Conservation (phyloP, 2,329 filamentous ascomycete genomes). For the Alternaria tenuissima region DNA sequence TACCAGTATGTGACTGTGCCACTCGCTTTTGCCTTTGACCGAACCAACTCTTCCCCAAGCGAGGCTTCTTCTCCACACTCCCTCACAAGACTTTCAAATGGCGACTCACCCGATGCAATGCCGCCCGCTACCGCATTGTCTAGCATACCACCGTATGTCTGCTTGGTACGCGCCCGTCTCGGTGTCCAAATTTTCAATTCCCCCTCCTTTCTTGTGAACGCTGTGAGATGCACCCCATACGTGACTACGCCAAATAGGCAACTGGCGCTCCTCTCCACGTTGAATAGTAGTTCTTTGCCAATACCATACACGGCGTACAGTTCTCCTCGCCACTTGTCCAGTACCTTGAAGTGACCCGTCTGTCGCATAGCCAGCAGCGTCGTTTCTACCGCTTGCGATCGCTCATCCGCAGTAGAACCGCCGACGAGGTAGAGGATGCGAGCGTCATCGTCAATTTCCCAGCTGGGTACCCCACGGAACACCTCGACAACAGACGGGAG, state of each 20-base stretch:
- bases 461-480: slow-evolving; percentile 64
- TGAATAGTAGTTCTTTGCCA: slow-evolving; percentile 51
- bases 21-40: slow-evolving; percentile 63
- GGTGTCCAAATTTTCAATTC: slow-evolving; percentile 85
- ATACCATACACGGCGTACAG: slow-evolving; percentile 53
- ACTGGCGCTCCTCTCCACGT: slow-evolving; percentile 54
- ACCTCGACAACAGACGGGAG: slow-evolving; percentile 67
- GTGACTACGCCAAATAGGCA: slow-evolving; percentile 56
- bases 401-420: slow-evolving; percentile 66
- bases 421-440: slow-evolving; percentile 71
- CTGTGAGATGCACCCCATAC: slow-evolving; percentile 54
- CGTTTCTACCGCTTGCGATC: slow-evolving; percentile 65
- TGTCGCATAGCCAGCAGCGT: slow-evolving; percentile 74
- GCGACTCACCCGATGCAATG: slow-evolving; percentile 79
- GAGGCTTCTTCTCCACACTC: slow-evolving; percentile 92
- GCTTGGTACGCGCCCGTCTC: slow-evolving; percentile 76
- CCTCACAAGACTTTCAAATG: slow-evolving; percentile 82
- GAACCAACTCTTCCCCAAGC: slow-evolving; percentile 74
- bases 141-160: slow-evolving; percentile 88
- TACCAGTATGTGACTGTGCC: slow-evolving; percentile 87
- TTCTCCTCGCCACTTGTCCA: slow-evolving; percentile 60
- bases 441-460: slow-evolving; percentile 66
- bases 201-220: slow-evolving; percentile 49
- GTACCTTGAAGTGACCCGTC: slow-evolving; percentile 75
- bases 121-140: slow-evolving; percentile 94